Conservation (phyloP, 768 basidiomycete species). For the Podaxis rugospora region DNA sequence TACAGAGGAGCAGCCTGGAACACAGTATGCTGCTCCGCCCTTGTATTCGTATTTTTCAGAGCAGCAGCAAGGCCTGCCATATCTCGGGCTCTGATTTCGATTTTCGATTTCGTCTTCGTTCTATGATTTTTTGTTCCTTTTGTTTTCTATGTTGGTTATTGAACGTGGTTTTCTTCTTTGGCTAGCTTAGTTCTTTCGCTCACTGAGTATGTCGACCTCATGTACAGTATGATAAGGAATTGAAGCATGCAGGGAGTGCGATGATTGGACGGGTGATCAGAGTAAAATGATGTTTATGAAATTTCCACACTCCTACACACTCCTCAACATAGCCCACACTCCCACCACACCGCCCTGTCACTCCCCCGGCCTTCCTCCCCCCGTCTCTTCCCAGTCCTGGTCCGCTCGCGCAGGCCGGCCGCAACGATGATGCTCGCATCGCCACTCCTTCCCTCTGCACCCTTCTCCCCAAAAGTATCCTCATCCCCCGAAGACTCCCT, state of each 20-base stretch:
- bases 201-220: neutral
- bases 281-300: constrained; percentile 8
- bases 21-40: neutral
- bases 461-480: constrained; percentile 32
- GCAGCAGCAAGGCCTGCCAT: neutral
- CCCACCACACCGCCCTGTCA: neutral
- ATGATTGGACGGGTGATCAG: constrained; percentile 3
- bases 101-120: neutral
- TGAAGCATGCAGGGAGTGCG: neutral
- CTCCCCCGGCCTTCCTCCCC: neutral
- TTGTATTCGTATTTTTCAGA: constrained; percentile 3
- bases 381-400: neutral
- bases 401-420: constrained; percentile 6
- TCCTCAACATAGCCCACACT: neutral
- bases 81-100: neutral
- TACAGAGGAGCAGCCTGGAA: neutral
- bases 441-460: constrained; percentile 47
- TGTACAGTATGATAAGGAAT: neutral
- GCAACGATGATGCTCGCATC: constrained; percentile 59
- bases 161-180: neutral
- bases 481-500: constrained; percentile 48
- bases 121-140: neutral
- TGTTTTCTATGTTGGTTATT: neutral
- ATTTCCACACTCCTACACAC: constrained; percentile 3
- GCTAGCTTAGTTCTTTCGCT: neutral